Conservation (phyloP, 768 basidiomycete species). For the Gyrodon lividus region DNA sequence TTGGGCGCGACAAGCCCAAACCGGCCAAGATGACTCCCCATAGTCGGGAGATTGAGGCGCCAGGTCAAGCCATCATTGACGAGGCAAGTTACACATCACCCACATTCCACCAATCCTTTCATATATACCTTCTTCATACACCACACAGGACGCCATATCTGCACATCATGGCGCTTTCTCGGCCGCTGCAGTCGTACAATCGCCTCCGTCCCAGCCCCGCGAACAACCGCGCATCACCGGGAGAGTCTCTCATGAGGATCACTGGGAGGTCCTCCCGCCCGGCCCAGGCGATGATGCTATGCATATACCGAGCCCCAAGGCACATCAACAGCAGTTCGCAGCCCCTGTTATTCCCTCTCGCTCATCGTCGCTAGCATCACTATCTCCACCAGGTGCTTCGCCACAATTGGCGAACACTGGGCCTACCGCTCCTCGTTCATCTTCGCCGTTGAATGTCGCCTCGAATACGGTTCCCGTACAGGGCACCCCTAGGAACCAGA, state of each 20-base stretch:
- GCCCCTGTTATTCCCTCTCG: conserved; percentile 42
- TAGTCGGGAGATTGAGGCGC: conserved; percentile 21
- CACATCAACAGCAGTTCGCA: conserved; percentile 26
- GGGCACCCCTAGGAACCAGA: conserved; percentile 14
- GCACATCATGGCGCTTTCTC: conserved; percentile 22
- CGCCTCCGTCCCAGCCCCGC: conserved; percentile 2
- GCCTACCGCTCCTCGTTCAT: conserved; percentile 35
- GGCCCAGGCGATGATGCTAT: conserved; percentile 25
- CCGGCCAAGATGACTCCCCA: conserved; percentile 28
- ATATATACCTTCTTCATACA: not conserved
- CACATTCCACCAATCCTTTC: not conserved
- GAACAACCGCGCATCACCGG: conserved; percentile 32
- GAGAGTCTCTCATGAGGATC: conserved; percentile 40
- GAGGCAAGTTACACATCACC: conserved; percentile 19
- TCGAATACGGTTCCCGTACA: conserved; percentile 21
- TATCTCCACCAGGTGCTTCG: conserved; percentile 42
- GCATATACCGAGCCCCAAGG: conserved; percentile 21
- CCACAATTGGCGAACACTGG: conserved; percentile 32
- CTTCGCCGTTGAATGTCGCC: conserved; percentile 45
- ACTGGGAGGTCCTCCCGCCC: conserved; percentile 44
- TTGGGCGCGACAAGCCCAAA: conserved; percentile 50
- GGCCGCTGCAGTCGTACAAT: not conserved
- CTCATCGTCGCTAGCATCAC: conserved; percentile 50
- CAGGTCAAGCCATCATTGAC: conserved; percentile 26
- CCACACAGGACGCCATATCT: conserved; percentile 22